A percentile compares a stretch with the other conserved stretches of the same genome.
Conservation (phyloP, 495 filamentous ascomycete genomes). For the Tuber umbilicatum region DNA sequence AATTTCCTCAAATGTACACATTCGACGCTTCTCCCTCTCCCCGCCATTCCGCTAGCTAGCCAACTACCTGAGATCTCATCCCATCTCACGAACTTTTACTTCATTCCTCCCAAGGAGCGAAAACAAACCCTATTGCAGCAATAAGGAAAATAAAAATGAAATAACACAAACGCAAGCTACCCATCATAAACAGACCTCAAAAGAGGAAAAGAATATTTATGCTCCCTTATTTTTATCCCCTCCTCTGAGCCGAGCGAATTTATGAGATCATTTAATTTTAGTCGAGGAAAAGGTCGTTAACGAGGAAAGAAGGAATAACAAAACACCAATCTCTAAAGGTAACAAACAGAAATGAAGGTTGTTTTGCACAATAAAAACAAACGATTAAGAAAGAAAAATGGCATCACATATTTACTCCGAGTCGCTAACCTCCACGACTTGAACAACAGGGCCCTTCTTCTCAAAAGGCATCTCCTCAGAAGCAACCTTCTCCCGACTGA, state of each 20-base stretch:
- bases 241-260: not conserved
- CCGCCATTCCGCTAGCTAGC: not conserved
- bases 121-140: not conserved
- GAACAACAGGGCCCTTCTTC: slow-evolving; percentile 20
- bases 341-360: not conserved
- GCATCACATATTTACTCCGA: slow-evolving; percentile 23
- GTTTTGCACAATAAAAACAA: slow-evolving; percentile 9
- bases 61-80: not conserved
- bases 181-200: not conserved
- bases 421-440: slow-evolving; percentile 27
- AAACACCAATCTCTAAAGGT: slow-evolving; percentile 1
- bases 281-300: not conserved
- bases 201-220: not conserved
- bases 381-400: slow-evolving; percentile 7
- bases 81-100: not conserved
- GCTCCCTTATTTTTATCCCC: not conserved
- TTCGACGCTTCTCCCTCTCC: not conserved
- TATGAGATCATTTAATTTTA: not conserved
- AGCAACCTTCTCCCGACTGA: slow-evolving; percentile 17
- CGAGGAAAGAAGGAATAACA: not conserved
- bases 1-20: not conserved
- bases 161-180: not conserved
- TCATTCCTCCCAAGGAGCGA: not conserved
- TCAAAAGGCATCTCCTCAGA: not conserved
- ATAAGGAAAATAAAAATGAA: not conserved